A percentile compares a stretch with the other conserved stretches of the same genome.
These are phyloP conservation scores for Schizonepeta tenuifolia DNA, from an alignment of 257 asterid genomes.

Conservation along the genomic window DNA sequence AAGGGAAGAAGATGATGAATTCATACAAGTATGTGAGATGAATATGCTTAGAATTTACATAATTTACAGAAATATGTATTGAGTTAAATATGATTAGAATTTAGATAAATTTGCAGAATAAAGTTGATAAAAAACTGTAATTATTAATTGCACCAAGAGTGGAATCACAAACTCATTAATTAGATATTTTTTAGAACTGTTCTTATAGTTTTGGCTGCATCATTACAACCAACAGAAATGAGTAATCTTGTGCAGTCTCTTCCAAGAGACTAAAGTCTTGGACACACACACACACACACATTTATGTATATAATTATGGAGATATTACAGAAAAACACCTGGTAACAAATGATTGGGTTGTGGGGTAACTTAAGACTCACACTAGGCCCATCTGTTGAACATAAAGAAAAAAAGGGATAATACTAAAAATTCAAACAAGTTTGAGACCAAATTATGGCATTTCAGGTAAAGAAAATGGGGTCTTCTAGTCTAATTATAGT, in stretches of 20 bases:
- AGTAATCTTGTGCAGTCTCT: slow-evolving; percentile 23
- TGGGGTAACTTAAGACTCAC: slow-evolving; percentile 43
- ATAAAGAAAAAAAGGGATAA: background rate
- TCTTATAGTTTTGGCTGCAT: slow-evolving; percentile 26
- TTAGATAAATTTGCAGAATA: background rate
- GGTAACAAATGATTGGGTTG: slow-evolving; percentile 36
- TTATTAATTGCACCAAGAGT: background rate
- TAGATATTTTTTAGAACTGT: background rate
- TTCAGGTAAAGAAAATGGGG: slow-evolving; percentile 5
- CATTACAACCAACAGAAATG: slow-evolving; percentile 28
- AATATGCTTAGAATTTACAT: background rate
- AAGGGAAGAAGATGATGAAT: too few species aligned
- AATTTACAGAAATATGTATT: background rate
- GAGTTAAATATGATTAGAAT: too few species aligned
- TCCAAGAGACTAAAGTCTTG: slow-evolving; percentile 6
- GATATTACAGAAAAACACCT: slow-evolving; percentile 31
- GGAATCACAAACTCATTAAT: background rate
- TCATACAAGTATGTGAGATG: too few species aligned
- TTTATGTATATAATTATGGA: background rate
- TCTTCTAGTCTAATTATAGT: slow-evolving; percentile 8
- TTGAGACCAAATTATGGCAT: slow-evolving; percentile 10
- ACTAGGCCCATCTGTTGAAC: slow-evolving; percentile 22
- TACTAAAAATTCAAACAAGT: background rate
- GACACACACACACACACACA: slow-evolving; percentile 21
- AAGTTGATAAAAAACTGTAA: background rate